Conservation (phyloP, 169 alveolate genomes). For the Plasmodium inui region DNA sequence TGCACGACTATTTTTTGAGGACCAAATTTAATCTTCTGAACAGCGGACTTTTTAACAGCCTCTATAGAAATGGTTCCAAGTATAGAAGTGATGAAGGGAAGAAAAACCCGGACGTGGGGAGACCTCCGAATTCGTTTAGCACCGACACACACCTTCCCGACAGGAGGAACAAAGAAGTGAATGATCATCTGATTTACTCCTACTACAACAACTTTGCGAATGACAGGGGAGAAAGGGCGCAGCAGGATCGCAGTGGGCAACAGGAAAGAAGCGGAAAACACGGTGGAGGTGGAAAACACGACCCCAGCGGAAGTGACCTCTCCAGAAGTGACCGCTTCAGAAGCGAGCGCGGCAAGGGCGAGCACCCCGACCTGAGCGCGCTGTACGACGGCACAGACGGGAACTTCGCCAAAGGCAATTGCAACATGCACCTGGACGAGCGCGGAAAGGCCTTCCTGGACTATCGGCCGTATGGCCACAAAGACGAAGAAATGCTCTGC, state of each 20-base stretch:
- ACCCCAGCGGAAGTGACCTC: not conserved
- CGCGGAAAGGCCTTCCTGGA: not conserved
- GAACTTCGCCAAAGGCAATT: not conserved
- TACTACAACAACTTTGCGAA: conserved; percentile 29
- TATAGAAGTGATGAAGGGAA: not conserved
- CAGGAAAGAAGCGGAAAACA: not conserved
- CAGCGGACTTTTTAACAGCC: conserved; percentile 4
- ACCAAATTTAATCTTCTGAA: conserved; percentile 18
- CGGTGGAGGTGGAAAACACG: not conserved
- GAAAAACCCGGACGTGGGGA: not conserved
- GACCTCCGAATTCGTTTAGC: not conserved
- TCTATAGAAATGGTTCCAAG: not conserved
- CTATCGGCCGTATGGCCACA: conserved; percentile 4
- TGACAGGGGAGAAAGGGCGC: not conserved
- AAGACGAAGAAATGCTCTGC: not conserved
- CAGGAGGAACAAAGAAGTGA: not conserved
- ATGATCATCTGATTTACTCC: conserved; percentile 38
- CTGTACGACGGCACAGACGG: not conserved
- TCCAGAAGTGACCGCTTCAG: not conserved
- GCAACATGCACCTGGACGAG: not conserved
- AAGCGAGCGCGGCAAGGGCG: not conserved
- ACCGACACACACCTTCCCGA: not conserved
- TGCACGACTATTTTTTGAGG: conserved; percentile 22
- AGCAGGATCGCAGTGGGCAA: not conserved
- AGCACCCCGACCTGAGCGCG: not conserved